phyloP scores from a whole-genome alignment of 805 yeast species.

The Candida patagonica region DNA sequence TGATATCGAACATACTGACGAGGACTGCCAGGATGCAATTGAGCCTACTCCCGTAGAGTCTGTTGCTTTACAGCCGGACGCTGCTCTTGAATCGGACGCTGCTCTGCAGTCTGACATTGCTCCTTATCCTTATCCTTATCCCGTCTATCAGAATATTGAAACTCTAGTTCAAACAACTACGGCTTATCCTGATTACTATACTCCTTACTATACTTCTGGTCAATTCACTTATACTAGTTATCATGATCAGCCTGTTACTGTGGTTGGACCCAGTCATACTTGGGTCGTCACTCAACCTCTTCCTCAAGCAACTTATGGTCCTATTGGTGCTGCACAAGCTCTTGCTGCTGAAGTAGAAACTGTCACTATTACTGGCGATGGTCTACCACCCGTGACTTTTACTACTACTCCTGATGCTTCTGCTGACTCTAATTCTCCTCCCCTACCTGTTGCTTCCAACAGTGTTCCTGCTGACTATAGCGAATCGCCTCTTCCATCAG shows the following conservation, averaged over 20 bases:
- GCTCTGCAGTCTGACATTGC: neutral
- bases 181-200: too few relatives aligned
- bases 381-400: neutral
- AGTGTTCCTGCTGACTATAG: too few relatives aligned
- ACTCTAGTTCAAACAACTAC: too few relatives aligned
- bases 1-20: neutral
- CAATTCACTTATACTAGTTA: too few relatives aligned
- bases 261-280: neutral
- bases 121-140: conserved; percentile 4
- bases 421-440: conserved; percentile 3
- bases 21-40: neutral
- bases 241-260: too few relatives aligned
- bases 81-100: neutral
- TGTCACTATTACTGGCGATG: conserved; percentile 1
- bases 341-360: neutral
- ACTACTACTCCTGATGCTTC: neutral
- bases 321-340: neutral
- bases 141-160: neutral
- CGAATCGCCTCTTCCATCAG: too few relatives aligned
- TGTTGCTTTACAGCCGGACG: neutral
- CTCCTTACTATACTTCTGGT: too few relatives aligned
- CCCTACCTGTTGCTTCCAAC: too few relatives aligned
- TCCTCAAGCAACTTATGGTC: neutral
- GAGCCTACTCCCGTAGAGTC: neutral
- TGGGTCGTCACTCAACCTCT: neutral